Conservation (phyloP, 176 grass and related monocot genomes). For the Juncus effusus region DNA sequence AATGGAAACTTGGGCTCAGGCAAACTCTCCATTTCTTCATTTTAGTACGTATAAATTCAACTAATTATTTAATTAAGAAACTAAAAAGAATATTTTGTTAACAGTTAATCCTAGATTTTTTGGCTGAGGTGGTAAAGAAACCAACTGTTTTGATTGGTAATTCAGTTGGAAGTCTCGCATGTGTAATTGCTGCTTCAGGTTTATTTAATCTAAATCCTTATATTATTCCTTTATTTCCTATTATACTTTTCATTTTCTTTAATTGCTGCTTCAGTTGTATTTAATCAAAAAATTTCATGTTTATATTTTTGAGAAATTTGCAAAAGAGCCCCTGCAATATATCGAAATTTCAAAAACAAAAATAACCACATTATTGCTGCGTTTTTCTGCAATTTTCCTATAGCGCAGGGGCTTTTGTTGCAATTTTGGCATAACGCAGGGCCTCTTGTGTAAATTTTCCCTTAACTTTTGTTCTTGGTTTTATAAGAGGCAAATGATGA, state of each 20-base stretch:
- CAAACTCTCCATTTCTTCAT: conserved; percentile 8
- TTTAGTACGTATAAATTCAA: conserved; percentile 5
- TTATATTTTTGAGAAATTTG: too few species aligned
- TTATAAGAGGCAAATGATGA: conserved; percentile 48
- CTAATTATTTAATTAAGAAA: background rate
- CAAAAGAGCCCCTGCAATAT: too few species aligned
- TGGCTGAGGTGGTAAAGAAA: conserved; percentile 78
- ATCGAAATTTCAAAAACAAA: too few species aligned
- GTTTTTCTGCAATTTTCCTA: too few species aligned
- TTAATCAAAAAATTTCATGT: too few species aligned
- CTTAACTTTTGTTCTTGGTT: background rate
- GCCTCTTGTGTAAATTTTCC: too few species aligned
- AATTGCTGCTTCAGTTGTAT: too few species aligned
- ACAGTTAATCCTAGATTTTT: conserved; percentile 90
- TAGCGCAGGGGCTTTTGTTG: too few species aligned
- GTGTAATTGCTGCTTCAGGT: conserved; percentile 90
- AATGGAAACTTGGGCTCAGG: conserved; percentile 91
- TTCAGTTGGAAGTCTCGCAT: conserved; percentile 91
- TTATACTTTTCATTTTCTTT: background rate
- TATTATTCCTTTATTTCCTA: background rate
- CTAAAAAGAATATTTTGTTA: background rate
- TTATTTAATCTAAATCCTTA: background rate
- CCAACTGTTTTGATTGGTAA: conserved; percentile 81
- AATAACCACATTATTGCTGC: too few species aligned
- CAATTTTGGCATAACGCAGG: too few species aligned